Conservation (phyloP, 2,329 filamentous ascomycete genomes). For the Onygenales sp. region DNA sequence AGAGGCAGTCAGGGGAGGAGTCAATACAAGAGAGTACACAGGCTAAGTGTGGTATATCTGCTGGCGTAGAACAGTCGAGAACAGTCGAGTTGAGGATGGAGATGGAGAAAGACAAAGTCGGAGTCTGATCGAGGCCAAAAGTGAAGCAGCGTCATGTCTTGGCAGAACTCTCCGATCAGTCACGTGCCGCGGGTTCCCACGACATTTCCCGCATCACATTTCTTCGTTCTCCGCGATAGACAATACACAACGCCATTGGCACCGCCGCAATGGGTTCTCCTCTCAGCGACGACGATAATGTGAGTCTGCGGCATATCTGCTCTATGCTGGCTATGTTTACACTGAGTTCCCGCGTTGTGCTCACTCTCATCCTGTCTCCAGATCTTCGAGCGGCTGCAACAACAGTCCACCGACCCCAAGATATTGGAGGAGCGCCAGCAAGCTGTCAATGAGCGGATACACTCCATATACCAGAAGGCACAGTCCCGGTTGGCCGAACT, state of each 20-base stretch:
- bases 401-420: conserved; percentile 49
- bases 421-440: conserved; percentile 51
- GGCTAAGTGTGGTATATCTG: not conserved
- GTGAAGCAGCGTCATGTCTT: no score
- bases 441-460: conserved; percentile 49
- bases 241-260: conserved; percentile 19
- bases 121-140: no score
- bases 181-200: no score
- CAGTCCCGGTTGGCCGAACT: conserved; percentile 56
- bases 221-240: not conserved
- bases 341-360: conserved; percentile 1
- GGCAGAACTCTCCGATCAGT: no score
- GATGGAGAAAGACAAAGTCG: no score
- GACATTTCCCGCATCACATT: no score
- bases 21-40: not conserved
- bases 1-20: not conserved
- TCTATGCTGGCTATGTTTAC: not conserved
- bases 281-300: conserved; percentile 32
- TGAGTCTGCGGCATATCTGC: conserved; percentile 17
- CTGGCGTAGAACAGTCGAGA: no score
- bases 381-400: conserved; percentile 29
- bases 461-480: conserved; percentile 51
- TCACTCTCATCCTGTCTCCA: conserved; percentile 10
- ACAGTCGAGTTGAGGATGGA: no score
- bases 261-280: conserved; percentile 35